A percentile compares a stretch with the other conserved stretches of the same genome.
These are phyloP conservation scores for Dendrocalamus latiflorus DNA, from an alignment of 202 grass and related monocot genomes.

Conservation along the genomic window DNA sequence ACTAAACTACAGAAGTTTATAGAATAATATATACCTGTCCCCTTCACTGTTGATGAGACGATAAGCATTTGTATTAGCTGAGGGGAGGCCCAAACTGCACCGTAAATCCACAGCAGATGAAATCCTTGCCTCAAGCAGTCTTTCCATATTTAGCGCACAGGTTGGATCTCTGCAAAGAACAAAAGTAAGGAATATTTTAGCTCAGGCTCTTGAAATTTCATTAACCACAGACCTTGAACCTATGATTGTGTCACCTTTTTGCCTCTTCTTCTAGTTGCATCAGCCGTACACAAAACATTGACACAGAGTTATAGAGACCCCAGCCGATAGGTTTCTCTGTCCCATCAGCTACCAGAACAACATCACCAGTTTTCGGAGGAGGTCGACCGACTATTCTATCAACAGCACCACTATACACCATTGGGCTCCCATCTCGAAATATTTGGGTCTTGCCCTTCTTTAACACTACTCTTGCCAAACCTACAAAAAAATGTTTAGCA, in stretches of 20 bases:
- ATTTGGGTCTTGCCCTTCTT: constrained; percentile 97
- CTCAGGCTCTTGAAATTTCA: not conserved
- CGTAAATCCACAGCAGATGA: constrained; percentile 60
- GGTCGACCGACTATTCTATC: constrained; percentile 71
- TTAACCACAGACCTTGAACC: not conserved
- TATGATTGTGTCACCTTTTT: constrained; percentile 47
- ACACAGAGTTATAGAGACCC: constrained; percentile 88
- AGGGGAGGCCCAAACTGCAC: constrained; percentile 56
- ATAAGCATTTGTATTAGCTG: constrained; percentile 77
- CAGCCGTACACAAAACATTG: constrained; percentile 92
- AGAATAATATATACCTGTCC: constrained; percentile 69
- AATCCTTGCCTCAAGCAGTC: constrained; percentile 80
- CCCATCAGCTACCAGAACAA: constrained; percentile 86
- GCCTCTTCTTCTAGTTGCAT: constrained; percentile 96
- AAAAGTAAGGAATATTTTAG: constrained; percentile 9
- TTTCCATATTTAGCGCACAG: constrained; percentile 80
- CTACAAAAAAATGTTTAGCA: constrained; percentile 29
- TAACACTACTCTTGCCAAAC: constrained; percentile 77
- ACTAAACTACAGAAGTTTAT: not conserved
- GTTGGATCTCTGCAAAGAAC: constrained; percentile 60
- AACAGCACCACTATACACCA: constrained; percentile 93
- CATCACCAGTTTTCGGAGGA: constrained; percentile 76
- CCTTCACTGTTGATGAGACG: constrained; percentile 95
- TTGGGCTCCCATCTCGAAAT: constrained; percentile 81
- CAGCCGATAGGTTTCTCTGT: constrained; percentile 78